phyloP scores from a whole-genome alignment of 2,329 filamentous ascomycete genomes.

The Ophiostoma montium region DNA sequence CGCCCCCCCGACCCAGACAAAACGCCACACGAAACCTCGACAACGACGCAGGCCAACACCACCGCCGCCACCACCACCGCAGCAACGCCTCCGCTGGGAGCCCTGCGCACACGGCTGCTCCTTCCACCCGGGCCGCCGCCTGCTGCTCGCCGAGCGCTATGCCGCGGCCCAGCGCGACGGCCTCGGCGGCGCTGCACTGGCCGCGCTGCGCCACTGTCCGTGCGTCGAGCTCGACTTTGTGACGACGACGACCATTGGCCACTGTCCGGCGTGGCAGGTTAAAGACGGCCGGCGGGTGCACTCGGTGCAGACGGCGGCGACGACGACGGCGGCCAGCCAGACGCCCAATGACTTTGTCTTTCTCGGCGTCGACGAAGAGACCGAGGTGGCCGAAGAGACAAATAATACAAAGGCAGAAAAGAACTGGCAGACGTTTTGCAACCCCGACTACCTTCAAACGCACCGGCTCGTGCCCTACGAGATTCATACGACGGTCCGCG shows the following conservation, averaged over 20 bases:
- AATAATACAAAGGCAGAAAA: too few relatives aligned
- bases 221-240: background rate
- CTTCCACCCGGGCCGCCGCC: background rate
- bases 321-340: background rate
- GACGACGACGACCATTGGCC: background rate
- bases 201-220: background rate
- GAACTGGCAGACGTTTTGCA: background rate
- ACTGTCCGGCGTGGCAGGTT: background rate
- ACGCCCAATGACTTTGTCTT: background rate
- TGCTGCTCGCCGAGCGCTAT: background rate
- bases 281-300: background rate
- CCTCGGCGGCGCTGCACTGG: background rate
- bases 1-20: too few relatives aligned
- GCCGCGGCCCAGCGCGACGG: background rate
- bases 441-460: background rate
- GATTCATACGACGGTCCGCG: background rate
- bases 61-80: background rate
- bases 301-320: too few relatives aligned
- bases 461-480: background rate
- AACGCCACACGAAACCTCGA: background rate
- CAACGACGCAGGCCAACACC: background rate
- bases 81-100: background rate
- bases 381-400: too few relatives aligned
- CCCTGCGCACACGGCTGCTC: background rate
- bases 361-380: background rate